Evolutionary conservation across 345 rosid genomes (phyloP).

Genomic region (Populus simonii): DNA sequence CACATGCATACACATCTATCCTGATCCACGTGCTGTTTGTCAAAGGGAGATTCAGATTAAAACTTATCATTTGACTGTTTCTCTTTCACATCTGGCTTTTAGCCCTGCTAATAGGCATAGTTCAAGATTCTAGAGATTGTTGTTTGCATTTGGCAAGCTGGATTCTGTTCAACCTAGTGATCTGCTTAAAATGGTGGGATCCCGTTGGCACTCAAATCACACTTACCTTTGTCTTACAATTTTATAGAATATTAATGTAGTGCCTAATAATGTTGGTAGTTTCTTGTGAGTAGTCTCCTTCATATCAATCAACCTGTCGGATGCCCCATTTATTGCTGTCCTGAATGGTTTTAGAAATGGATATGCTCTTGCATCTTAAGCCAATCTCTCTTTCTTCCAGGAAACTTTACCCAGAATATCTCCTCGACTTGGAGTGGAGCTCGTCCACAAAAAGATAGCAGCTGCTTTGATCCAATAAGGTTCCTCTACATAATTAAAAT

Average conservation of each 20-base stretch:
- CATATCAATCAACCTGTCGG: background rate
- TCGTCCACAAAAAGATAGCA: slow-evolving; percentile 70
- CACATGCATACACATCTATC: background rate
- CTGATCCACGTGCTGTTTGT: background rate
- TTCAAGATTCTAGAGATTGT: background rate
- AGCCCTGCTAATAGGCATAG: background rate
- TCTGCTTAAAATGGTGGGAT: slow-evolving; percentile 11
- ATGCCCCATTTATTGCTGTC: background rate
- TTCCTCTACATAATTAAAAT: slow-evolving; percentile 7
- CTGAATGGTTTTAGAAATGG: background rate
- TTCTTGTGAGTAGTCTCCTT: background rate
- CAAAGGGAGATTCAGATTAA: background rate
- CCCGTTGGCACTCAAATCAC: slow-evolving; percentile 15
- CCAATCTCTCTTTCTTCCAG: slow-evolving; percentile 28
- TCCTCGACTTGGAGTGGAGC: slow-evolving; percentile 67
- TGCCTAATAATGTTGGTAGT: background rate
- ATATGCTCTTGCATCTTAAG: slow-evolving; percentile 6
- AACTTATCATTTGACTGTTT: background rate
- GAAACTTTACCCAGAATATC: slow-evolving; percentile 67
- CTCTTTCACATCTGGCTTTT: background rate
- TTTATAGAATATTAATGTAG: slow-evolving; percentile 17
- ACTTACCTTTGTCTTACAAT: slow-evolving; percentile 6
- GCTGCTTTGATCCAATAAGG: slow-evolving; percentile 51
- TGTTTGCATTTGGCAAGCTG: slow-evolving; percentile 3
- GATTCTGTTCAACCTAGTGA: background rate